Base-by-base conservation (phyloP, 176 grass and related monocot genomes). In the maize (Zea mays) region DNA sequence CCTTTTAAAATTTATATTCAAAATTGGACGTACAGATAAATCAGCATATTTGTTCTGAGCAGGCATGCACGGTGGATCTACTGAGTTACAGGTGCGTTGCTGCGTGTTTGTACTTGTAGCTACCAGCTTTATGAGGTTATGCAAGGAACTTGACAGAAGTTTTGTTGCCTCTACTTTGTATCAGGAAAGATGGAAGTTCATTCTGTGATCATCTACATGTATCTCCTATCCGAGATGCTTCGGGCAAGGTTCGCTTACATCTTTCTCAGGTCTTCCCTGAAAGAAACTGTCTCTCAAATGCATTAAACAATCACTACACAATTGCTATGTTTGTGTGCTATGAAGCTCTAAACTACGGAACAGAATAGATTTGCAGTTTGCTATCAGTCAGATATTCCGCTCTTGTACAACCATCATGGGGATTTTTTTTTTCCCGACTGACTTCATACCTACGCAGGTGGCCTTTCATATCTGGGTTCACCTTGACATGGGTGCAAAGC, bases 191-290 rank as follows among this genome's bases (percentile, higher is more conserved):
- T 80, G 81, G 90, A 78, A 92, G 89, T 36, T 83, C 81, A 7
- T 99, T 95, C 78, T 72, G 63, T 78, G 89, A 99, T 89, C 75
- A 87, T 77, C 71, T 95, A 69, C 96, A 99, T 64, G 79, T 95
- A 69, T 99, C 96, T 73, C 96, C 96, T 55, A 85, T 99, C 34
- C 81, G 96, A 79, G 86, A 99, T 85, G 83, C 96, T 87, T 83
- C 68, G 20, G 96, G 96, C 80, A 99, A 93, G 96, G 92, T 97
- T 85, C 5, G 80, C 33, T 84, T 80, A 79, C 46, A 54, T 69
- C 40, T 67, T 45, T 61, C 62, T 76, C 42, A 76, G 43, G 19
- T 72, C 46, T 62, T 75, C 80, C 79, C 45, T 82, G 37, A 34
- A 71, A 78, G 39, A 17, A 54, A 40, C 12, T 65, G 49, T 41